These are phyloP conservation scores for Amylocarpus encephaloides DNA, from an alignment of 2,329 filamentous ascomycete species.

Conservation along the genomic window DNA sequence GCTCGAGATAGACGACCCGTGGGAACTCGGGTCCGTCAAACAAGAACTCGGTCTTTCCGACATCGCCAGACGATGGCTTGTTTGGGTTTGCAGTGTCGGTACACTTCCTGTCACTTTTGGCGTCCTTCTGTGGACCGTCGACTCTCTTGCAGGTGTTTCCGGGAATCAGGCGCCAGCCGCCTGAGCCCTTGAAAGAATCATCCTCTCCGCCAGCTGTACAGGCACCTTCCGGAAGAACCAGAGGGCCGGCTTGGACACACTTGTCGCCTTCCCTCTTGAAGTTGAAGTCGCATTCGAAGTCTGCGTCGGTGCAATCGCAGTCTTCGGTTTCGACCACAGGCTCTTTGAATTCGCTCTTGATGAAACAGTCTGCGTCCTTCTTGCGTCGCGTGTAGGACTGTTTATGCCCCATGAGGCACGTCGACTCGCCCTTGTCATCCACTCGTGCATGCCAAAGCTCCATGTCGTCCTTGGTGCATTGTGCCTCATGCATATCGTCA, in stretches of 20 bases:
- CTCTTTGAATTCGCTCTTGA: conserved; percentile 79
- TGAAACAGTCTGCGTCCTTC: conserved; percentile 80
- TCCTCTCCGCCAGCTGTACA: conserved; percentile 51
- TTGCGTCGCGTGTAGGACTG: conserved; percentile 83
- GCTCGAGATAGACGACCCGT: conserved; percentile 71
- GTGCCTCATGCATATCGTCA: conserved; percentile 67
- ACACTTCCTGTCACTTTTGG: conserved; percentile 70
- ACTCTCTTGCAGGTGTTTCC: conserved; percentile 65
- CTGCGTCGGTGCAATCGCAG: conserved; percentile 74
- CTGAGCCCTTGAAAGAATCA: conserved; percentile 73
- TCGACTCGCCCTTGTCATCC: conserved; percentile 71
- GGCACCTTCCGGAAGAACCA: conserved; percentile 62
- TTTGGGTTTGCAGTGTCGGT: conserved; percentile 46
- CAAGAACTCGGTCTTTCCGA: conserved; percentile 51
- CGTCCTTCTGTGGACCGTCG: conserved; percentile 59
- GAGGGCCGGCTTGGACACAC: conserved; percentile 52
- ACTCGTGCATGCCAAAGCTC: conserved; percentile 84
- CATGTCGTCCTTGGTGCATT: conserved; percentile 76
- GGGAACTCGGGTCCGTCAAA: conserved; percentile 54
- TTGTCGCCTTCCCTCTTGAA: conserved; percentile 65
- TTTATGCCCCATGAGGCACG: conserved; percentile 93
- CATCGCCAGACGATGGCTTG: conserved; percentile 55
- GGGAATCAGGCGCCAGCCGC: conserved; percentile 88
- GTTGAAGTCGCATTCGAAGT: conserved; percentile 97
- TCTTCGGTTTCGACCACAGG: conserved; percentile 61